Percentiles rank a stretch among this genome's conserved stretches.
phyloP scores from a whole-genome alignment of 176 grass and related monocot species.

The Musa troglodytarum region DNA sequence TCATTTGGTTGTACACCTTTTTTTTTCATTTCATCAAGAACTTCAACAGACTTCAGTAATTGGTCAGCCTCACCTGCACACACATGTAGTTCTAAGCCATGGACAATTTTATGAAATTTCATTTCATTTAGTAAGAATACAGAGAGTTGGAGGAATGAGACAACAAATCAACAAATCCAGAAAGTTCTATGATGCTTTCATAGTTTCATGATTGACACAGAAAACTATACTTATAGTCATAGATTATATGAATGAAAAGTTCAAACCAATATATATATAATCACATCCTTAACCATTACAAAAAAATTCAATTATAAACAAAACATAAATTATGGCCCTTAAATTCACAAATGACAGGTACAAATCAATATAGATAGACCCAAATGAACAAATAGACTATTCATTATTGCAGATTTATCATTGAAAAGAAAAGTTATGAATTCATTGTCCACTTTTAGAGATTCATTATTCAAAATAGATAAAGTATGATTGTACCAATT shows the following conservation, averaged over 20 bases:
- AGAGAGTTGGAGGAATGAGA: background rate
- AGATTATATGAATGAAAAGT: background rate
- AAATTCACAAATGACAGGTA: too few species aligned
- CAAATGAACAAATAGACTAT: too few species aligned
- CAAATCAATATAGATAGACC: too few species aligned
- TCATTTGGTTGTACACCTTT: constrained; percentile 63
- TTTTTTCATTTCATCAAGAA: constrained; percentile 66
- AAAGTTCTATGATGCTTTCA: background rate
- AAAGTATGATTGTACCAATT: too few species aligned
- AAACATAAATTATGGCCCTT: too few species aligned
- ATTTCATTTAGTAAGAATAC: background rate
- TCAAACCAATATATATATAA: background rate
- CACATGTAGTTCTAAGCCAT: constrained; percentile 20
- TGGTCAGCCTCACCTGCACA: constrained; percentile 81
- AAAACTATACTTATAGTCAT: background rate
- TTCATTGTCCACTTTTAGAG: too few species aligned
- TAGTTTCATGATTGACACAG: background rate
- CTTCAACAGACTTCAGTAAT: constrained; percentile 52
- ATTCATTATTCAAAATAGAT: too few species aligned
- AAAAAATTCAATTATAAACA: too few species aligned
- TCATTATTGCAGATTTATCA: too few species aligned
- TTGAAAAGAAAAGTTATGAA: too few species aligned
- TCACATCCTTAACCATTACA: background rate
- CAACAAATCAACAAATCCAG: background rate
- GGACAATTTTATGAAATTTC: background rate